These are phyloP conservation scores for Marsdenia floribunda DNA, from an alignment of 257 asterid genomes.

Conservation along the genomic window DNA sequence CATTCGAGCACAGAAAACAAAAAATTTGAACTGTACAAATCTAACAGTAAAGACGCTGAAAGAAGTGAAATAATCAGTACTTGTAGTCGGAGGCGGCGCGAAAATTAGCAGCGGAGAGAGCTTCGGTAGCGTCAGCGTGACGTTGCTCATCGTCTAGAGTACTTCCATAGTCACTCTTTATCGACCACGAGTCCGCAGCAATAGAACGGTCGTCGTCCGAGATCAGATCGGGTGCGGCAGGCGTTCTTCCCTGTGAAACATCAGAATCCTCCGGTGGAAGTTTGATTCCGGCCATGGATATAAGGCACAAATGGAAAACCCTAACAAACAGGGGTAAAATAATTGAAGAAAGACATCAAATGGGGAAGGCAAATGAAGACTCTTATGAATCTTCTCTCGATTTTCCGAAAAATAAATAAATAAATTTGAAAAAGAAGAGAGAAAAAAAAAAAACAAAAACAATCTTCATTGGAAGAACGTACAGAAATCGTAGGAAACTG, in stretches of 20 bases:
- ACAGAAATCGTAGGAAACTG: background rate
- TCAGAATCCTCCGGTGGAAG: slow-evolving; percentile 78
- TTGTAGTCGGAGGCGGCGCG: slow-evolving; percentile 91
- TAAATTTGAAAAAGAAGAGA: background rate
- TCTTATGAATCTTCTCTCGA: background rate
- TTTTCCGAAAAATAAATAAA: background rate
- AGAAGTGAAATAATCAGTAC: slow-evolving; percentile 25
- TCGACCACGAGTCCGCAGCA: slow-evolving; percentile 98
- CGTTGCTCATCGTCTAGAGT: slow-evolving; percentile 99
- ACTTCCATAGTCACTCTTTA: slow-evolving; percentile 96
- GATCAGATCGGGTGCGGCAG: slow-evolving; percentile 67
- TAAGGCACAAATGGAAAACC: slow-evolving; percentile 27
- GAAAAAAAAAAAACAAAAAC: background rate
- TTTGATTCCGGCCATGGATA: slow-evolving; percentile 79
- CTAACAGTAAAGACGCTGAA: background rate
- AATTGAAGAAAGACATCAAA: background rate
- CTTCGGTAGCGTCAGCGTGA: slow-evolving; percentile 95
- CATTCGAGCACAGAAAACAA: background rate
- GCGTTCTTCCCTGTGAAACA: slow-evolving; percentile 58
- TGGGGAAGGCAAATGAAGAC: background rate
- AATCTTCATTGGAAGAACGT: background rate
- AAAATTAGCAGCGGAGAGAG: slow-evolving; percentile 61
- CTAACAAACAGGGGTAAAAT: slow-evolving; percentile 19
- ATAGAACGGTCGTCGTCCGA: slow-evolving; percentile 96
- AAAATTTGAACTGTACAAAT: background rate